Base-by-base conservation (phyloP, 1,284 basidiomycete genomes). In the Heterobasidion parviporum region DNA sequence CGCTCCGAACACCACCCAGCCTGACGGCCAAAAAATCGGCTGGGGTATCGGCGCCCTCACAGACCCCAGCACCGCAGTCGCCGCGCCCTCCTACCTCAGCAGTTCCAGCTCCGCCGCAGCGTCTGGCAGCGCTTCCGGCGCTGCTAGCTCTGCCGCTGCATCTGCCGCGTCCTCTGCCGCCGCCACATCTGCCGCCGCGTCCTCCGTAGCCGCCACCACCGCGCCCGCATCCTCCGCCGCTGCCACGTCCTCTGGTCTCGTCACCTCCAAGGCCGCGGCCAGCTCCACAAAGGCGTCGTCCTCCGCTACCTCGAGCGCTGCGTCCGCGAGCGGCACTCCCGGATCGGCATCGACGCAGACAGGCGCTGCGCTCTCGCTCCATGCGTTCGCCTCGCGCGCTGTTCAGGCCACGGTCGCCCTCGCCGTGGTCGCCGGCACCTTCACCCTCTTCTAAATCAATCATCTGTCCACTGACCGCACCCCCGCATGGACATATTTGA, bases 21-120 rank as follows among this genome's bases (percentile, higher is more conserved):
- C 83, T 2, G 70, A 76, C 59, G 79, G 76, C 32, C 61, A 66
- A 6, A 41, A 68, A 6, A 83, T 92, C 52, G 77, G 82, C 0
- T 94, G 87, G 87, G 91, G 91, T 47, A 72, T 62, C 6, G 91
- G 89, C 52, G 65, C 70, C 15, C 79, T 92, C 55, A 69, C 69
- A n/a, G 74, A 82, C 62, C 63, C 70, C 16, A 60, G 63, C 54
- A 56, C 48, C 34, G 68, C 70, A 12, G 61, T 59, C 26, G 55
- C 71, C 38, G 58, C 70, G 0, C 70, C 72, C 1, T 44, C 63
- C 12, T 59, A 62, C 44, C 48, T 55, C 41, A 38, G 26, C 8
- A 51, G 33, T 20, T 14, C 49, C 10, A 26, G 38, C 43, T 9
- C 12, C 48, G 34, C 45, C 18, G 34, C 47, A 14, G 20, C 18